A percentile compares a stretch with the other conserved stretches of the same genome.
Conservation (phyloP, 176 grass and related monocot genomes). For the Carex kokanica region DNA sequence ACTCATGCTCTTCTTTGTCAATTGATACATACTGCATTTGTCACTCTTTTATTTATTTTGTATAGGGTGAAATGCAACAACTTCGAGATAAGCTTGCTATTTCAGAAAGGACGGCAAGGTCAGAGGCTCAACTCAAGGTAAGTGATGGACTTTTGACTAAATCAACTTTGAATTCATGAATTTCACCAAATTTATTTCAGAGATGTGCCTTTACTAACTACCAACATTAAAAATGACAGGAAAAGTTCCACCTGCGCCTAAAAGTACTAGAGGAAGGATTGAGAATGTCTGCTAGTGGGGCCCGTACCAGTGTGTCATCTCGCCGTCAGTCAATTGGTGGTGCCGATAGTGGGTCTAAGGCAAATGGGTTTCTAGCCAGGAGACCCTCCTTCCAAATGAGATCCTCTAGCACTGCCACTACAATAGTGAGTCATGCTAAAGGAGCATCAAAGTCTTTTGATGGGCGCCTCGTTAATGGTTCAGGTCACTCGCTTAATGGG, state of each 20-base stretch:
- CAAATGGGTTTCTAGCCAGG: conserved; percentile 67
- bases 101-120: conserved; percentile 72
- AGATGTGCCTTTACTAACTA: background rate
- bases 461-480: conserved; percentile 61
- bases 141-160: background rate
- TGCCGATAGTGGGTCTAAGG: conserved; percentile 58
- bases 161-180: background rate
- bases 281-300: conserved; percentile 66
- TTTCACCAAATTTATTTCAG: background rate
- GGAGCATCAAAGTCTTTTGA: conserved; percentile 93
- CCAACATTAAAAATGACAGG: conserved; percentile 42
- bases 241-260: conserved; percentile 81
- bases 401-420: conserved; percentile 61
- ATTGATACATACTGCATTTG: background rate
- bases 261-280: conserved; percentile 96
- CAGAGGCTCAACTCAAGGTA: conserved; percentile 97
- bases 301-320: conserved; percentile 33
- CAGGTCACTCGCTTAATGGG: conserved; percentile 40
- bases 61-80: conserved; percentile 96
- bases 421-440: conserved; percentile 87
- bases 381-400: conserved; percentile 87
- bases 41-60: conserved; percentile 2
- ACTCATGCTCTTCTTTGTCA: background rate
- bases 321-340: conserved; percentile 62
- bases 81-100: conserved; percentile 93